These are phyloP conservation scores for Fusarium tricinctum DNA, from an alignment of 2,329 filamentous ascomycete genomes.

Conservation along the genomic window DNA sequence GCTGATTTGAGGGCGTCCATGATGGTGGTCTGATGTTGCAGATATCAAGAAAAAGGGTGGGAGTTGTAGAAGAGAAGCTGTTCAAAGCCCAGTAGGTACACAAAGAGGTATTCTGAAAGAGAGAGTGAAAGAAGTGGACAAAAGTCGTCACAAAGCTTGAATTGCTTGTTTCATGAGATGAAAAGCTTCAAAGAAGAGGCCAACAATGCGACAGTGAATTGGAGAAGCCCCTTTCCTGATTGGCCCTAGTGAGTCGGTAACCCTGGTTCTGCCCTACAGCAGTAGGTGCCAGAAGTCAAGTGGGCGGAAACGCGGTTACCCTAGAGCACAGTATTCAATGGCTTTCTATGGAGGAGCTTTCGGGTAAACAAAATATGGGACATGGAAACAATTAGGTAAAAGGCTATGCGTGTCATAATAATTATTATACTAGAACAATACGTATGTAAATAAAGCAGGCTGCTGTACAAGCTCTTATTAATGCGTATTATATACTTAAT, in stretches of 20 bases:
- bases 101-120: constrained; percentile 35
- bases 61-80: not conserved
- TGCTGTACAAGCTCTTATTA: too few relatives aligned
- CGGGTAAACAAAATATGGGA: too few relatives aligned
- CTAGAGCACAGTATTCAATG: not conserved
- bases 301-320: constrained; percentile 14
- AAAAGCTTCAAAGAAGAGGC: constrained; percentile 39
- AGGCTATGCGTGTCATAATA: too few relatives aligned
- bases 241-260: constrained; percentile 10
- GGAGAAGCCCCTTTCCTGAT: constrained; percentile 8
- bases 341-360: too few relatives aligned
- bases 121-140: constrained; percentile 37
- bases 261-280: constrained; percentile 24
- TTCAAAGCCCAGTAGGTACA: constrained; percentile 5
- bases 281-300: not conserved
- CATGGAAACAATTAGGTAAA: too few relatives aligned
- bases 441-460: too few relatives aligned
- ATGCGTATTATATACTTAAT: too few relatives aligned
- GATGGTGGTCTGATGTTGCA: constrained; percentile 28
- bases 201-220: constrained; percentile 41
- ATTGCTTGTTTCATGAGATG: constrained; percentile 20
- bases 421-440: too few relatives aligned
- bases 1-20: constrained; percentile 74
- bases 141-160: constrained; percentile 31
- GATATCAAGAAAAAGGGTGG: not conserved